These are phyloP conservation scores for Metschnikowia amazonensis DNA, from an alignment of 805 yeast genomes.

Conservation along the genomic window DNA sequence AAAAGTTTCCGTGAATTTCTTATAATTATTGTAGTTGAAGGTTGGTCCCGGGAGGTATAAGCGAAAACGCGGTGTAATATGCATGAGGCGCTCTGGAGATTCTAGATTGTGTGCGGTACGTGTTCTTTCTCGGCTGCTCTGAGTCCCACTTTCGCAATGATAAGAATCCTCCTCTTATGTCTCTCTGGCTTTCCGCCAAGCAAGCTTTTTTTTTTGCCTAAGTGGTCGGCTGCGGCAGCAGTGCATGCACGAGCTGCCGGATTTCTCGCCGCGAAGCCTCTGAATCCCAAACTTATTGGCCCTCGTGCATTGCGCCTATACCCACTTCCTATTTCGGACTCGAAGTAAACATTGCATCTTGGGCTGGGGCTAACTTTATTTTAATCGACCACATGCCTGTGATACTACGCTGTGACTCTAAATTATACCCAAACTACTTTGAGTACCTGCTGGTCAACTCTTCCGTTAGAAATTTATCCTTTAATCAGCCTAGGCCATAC, in stretches of 20 bases:
- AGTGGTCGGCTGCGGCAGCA: background rate
- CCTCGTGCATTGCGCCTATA: conserved; percentile 3
- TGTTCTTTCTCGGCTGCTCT: conserved; percentile 1
- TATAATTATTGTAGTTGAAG: background rate
- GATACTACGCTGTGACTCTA: background rate
- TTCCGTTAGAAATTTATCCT: background rate
- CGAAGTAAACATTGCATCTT: conserved; percentile 5
- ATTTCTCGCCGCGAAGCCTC: conserved; percentile 1
- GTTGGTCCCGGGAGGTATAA: background rate
- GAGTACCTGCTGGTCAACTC: background rate
- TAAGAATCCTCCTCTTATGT: background rate
- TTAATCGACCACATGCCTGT: background rate
- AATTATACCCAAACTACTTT: background rate
- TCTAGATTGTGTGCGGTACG: background rate
- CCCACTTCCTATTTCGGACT: conserved; percentile 4
- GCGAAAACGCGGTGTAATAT: background rate
- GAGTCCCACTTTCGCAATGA: background rate
- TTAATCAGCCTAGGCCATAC: background rate
- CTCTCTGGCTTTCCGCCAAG: background rate
- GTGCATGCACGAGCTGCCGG: conserved; percentile 5
- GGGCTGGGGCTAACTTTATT: background rate
- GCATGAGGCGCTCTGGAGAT: background rate
- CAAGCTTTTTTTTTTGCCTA: background rate
- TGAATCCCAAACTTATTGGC: background rate
- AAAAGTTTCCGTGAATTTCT: background rate